Percentiles rank a stretch among this genome's conserved stretches.
Conservation (phyloP, 805 yeast species). For the Blastobotrys chiropterorum region DNA sequence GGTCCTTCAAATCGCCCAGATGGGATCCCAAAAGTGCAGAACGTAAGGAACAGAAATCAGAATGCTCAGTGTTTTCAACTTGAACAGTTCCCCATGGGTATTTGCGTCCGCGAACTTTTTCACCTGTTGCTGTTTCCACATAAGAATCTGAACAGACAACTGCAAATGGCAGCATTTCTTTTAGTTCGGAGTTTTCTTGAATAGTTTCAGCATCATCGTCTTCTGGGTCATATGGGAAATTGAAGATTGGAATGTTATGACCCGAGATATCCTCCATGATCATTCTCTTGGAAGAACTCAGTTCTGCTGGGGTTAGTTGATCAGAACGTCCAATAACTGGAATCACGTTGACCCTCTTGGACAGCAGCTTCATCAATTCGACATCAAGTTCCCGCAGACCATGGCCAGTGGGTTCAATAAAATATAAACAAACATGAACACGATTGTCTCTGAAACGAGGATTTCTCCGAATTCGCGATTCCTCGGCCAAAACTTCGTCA, state of each 20-base stretch:
- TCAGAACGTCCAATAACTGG: constrained; percentile 83
- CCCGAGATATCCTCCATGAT: constrained; percentile 51
- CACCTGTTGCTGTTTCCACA: constrained; percentile 29
- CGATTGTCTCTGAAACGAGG: constrained; percentile 66
- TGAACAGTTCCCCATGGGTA: constrained; percentile 59
- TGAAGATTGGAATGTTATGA: constrained; percentile 59
- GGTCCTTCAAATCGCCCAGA: constrained; percentile 70
- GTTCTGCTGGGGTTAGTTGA: constrained; percentile 62
- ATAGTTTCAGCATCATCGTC: constrained; percentile 42
- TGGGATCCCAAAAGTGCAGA: constrained; percentile 70
- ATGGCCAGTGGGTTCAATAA: constrained; percentile 57
- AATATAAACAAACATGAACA: constrained; percentile 73
- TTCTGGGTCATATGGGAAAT: constrained; percentile 62
- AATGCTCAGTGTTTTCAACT: constrained; percentile 31
- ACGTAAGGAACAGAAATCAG: constrained; percentile 39
- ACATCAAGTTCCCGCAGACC: constrained; percentile 65
- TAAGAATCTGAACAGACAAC: constrained; percentile 49
- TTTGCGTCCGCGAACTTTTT: constrained; percentile 39
- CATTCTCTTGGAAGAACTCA: constrained; percentile 44
- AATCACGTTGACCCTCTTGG: constrained; percentile 70
- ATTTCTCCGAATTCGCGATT: constrained; percentile 65
- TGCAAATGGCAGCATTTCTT: constrained; percentile 53
- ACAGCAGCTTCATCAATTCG: constrained; percentile 59
- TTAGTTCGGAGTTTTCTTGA: constrained; percentile 32
- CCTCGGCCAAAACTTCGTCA: constrained; percentile 67